Evolutionary conservation across 345 rosid species (phyloP).

Genomic region (Corchorus olitorius): DNA sequence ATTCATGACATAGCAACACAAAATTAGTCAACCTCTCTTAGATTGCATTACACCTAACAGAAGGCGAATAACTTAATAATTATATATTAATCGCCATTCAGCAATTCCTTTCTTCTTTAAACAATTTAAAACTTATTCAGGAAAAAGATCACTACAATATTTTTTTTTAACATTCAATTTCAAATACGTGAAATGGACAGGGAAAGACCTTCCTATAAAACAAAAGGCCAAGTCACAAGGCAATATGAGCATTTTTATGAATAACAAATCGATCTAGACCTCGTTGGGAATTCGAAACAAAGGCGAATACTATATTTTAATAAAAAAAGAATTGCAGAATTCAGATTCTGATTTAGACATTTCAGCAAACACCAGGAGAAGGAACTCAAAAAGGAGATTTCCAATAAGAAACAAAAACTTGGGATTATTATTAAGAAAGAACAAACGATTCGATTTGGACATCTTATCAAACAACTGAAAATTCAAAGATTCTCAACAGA

Average conservation of each 20-base stretch:
- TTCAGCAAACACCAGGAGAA: constrained; percentile 38
- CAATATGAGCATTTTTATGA: constrained; percentile 7
- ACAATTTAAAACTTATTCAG: not conserved
- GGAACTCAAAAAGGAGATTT: constrained; percentile 11
- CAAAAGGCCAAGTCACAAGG: not conserved
- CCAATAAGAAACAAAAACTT: constrained; percentile 7
- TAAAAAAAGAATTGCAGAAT: not conserved
- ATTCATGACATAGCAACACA: not conserved
- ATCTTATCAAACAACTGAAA: constrained; percentile 23
- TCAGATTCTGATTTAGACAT: constrained; percentile 35
- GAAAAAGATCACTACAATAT: not conserved
- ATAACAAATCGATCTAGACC: constrained; percentile 19
- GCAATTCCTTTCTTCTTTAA: not conserved
- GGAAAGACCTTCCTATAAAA: not conserved
- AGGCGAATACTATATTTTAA: not conserved
- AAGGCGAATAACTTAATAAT: not conserved
- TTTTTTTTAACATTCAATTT: not conserved
- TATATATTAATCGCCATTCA: not conserved
- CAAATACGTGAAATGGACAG: not conserved
- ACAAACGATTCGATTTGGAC: constrained; percentile 29
- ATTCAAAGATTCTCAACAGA: constrained; percentile 16
- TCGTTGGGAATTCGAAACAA: constrained; percentile 1
- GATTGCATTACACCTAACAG: not conserved
- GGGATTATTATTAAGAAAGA: not conserved
- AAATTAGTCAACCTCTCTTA: not conserved